These are phyloP conservation scores for Colletotrichum limetticola DNA, from an alignment of 2,329 filamentous ascomycete genomes.

Conservation along the genomic window DNA sequence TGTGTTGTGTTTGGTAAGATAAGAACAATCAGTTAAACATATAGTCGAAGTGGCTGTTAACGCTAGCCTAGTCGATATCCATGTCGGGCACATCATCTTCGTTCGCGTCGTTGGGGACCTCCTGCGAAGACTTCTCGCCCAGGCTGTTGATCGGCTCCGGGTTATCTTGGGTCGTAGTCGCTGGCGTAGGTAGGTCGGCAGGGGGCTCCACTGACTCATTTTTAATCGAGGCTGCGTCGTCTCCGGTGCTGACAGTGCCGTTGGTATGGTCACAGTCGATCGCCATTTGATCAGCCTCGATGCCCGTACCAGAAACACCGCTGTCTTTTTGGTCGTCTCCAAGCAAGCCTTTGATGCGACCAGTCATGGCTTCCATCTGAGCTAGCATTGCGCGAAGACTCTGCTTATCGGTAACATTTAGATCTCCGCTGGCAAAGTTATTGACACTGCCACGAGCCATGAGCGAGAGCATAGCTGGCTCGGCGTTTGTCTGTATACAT, in stretches of 20 bases:
- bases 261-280: slow-evolving; percentile 30
- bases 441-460: slow-evolving; percentile 60
- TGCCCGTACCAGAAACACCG: not conserved
- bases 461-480: slow-evolving; percentile 55
- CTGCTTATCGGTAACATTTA: slow-evolving; percentile 54
- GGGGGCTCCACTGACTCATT: slow-evolving; percentile 31
- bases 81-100: slow-evolving; percentile 50
- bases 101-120: slow-evolving; percentile 5
- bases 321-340: slow-evolving; percentile 35
- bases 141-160: slow-evolving; percentile 37
- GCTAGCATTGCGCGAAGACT: slow-evolving; percentile 60
- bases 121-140: slow-evolving; percentile 37
- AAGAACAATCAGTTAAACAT: not conserved
- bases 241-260: slow-evolving; percentile 10
- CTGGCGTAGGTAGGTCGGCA: slow-evolving; percentile 33
- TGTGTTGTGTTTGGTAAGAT: not conserved
- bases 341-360: slow-evolving; percentile 54
- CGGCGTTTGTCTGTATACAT: slow-evolving; percentile 53
- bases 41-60: no score
- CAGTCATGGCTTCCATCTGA: slow-evolving; percentile 56
- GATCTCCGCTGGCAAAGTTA: slow-evolving; percentile 52
- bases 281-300: not conserved
- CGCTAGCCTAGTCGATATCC: slow-evolving; percentile 49
- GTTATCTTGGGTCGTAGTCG: slow-evolving; percentile 42
- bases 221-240: slow-evolving; percentile 13